Evolutionary conservation across 495 filamentous ascomycete genomes (phyloP), one percentile per base, ranked within the genome.

Genomic region (Hypoxylon cercidicola): DNA sequence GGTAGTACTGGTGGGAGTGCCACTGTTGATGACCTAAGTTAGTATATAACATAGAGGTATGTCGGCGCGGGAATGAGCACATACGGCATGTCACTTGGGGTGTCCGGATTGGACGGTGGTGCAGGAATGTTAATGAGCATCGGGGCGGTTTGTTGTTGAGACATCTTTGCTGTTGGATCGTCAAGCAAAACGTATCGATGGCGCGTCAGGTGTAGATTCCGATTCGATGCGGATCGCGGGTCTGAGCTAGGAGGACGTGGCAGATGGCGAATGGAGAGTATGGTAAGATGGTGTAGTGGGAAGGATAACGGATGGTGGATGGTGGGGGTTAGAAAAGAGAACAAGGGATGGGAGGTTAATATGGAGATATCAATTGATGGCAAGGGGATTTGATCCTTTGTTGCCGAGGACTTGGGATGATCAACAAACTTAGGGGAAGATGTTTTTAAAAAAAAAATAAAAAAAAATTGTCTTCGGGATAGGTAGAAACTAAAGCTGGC

Each of bases 11-110:
- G 92, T 96, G 3, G 93, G 93, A n/a, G 93, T 97, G 64, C 93
- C 93, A 57, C 93, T 96, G 68, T 32, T 28, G 21, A 59, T 32
- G 68, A 39, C 46, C n/a, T 18, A 58, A 12, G 52, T 53, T 64
- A 51, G 50, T 64, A 52, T 9, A 16, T 13, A 8, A 21, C 34
- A 57, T 40, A 11, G 62, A 19, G 52, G 43, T 46, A 23, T 16
- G n/a, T n/a, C 34, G 10, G 20, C 51, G 18, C 66, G n/a, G n/a
- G 58, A 50, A 53, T 34, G 51, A 49, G 40, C 35, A 81, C 92
- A 82, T 84, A 96, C 93, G 92, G 92, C 79, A 92, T 89, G 59
- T 96, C 93, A 8, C 90, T 92, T 23, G 93, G 93, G n/a, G 93
- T 97, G 57, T 89, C 90, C 19, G 91, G 89, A 58, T 91, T 89